phyloP scores from a whole-genome alignment of 176 grass and related monocot species.

The Elymus sibiricus region DNA sequence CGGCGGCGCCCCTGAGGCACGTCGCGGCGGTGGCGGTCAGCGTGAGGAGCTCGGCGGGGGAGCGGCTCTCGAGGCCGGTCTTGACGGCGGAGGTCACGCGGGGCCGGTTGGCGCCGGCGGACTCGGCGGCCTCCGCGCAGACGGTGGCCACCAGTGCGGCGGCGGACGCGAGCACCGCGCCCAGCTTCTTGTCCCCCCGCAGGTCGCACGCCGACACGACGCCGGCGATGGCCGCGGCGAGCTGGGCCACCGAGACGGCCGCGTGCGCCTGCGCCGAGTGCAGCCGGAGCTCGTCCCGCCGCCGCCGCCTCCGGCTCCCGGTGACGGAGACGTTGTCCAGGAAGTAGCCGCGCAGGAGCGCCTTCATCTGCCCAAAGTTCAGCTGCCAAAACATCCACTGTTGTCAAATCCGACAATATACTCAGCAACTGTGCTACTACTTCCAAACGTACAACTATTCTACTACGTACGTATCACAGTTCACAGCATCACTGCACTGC shows the following conservation, averaged over 20 bases:
- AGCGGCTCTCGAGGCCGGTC: constrained; percentile 51
- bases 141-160: constrained; percentile 81
- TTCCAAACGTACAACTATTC: neutral
- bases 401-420: constrained; percentile 29
- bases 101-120: constrained; percentile 40
- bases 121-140: constrained; percentile 83
- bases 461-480: neutral
- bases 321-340: constrained; percentile 48
- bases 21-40: constrained; percentile 78
- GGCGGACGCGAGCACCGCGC: constrained; percentile 59
- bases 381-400: constrained; percentile 39
- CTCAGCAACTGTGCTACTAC: neutral
- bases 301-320: constrained; percentile 36
- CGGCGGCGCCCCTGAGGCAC: constrained; percentile 70
- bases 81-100: constrained; percentile 54
- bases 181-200: constrained; percentile 33
- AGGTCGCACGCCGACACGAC: constrained; percentile 49
- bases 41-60: constrained; percentile 54
- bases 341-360: constrained; percentile 49
- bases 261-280: constrained; percentile 78
- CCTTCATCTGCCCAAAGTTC: constrained; percentile 44
- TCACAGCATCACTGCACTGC: neutral
- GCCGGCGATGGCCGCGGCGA: constrained; percentile 65
- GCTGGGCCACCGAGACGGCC: constrained; percentile 67
- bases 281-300: constrained; percentile 60